phyloP scores from a whole-genome alignment of 257 asterid genomes.

The Perilla frutescens region DNA sequence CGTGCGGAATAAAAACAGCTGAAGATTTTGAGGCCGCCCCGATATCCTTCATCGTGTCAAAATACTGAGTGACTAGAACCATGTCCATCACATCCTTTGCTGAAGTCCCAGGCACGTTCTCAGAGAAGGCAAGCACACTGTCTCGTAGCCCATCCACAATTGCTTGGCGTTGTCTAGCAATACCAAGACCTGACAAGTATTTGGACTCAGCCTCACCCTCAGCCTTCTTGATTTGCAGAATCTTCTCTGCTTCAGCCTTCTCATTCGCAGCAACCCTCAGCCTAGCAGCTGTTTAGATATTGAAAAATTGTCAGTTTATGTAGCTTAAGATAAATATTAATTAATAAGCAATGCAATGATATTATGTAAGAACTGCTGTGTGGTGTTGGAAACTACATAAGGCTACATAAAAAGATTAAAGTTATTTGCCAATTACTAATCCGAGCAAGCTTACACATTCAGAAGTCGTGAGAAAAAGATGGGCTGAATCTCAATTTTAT shows the following conservation, averaged over 20 bases:
- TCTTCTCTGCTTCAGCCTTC: conserved; percentile 51
- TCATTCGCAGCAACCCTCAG: conserved; percentile 46
- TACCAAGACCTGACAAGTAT: conserved; percentile 42
- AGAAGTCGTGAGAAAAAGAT: not conserved
- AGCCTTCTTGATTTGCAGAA: conserved; percentile 48
- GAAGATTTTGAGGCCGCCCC: conserved; percentile 41
- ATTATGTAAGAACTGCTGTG: too few relatives aligned
- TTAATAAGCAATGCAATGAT: not conserved
- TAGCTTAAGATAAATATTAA: not conserved
- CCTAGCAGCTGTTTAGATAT: conserved; percentile 40
- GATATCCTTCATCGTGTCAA: conserved; percentile 52
- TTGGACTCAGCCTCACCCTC: conserved; percentile 52
- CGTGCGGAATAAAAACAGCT: conserved; percentile 45
- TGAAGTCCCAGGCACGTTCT: conserved; percentile 44
- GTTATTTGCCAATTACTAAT: too few relatives aligned
- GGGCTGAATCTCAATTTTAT: not conserved
- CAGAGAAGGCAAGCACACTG: conserved; percentile 44
- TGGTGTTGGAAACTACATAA: not conserved
- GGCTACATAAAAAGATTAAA: too few relatives aligned
- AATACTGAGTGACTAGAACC: conserved; percentile 48
- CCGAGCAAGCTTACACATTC: too few relatives aligned
- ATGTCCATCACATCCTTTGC: conserved; percentile 54
- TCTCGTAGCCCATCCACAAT: conserved; percentile 45
- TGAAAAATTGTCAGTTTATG: not conserved
- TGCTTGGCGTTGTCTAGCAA: conserved; percentile 51